phyloP scores from a whole-genome alignment of 345 rosid genomes.

The Arabis hirsuta region DNA sequence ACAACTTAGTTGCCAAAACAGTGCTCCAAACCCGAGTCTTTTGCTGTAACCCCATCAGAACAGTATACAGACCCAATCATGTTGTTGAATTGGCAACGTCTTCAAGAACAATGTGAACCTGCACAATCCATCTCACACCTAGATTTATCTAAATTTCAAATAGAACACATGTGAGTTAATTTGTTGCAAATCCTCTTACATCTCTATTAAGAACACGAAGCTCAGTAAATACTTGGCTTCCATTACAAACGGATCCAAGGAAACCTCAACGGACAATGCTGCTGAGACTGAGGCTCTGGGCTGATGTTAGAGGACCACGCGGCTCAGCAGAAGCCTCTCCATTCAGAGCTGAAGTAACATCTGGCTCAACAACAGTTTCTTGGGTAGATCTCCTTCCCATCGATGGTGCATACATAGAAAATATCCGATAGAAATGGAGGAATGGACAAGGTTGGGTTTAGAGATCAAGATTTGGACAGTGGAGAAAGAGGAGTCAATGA shows the following conservation, averaged over 20 bases:
- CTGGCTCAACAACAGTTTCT: conserved; percentile 57
- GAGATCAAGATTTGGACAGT: too few relatives aligned
- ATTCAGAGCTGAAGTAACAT: conserved; percentile 53
- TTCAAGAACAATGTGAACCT: conserved; percentile 98
- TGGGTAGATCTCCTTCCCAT: conserved; percentile 72
- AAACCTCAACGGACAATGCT: conserved; percentile 56
- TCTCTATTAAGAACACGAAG: conserved; percentile 83
- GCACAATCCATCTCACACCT: conserved; percentile 40
- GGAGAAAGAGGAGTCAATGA: too few relatives aligned
- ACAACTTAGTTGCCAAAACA: too few relatives aligned
- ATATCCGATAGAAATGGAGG: neutral
- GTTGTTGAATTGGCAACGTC: conserved; percentile 91
- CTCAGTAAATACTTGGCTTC: conserved; percentile 95
- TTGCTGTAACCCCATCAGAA: conserved; percentile 82
- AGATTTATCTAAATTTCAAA: conserved; percentile 26
- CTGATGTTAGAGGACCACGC: conserved; percentile 76
- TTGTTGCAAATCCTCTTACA: conserved; percentile 47
- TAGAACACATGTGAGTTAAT: conserved; percentile 17
- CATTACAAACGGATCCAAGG: conserved; percentile 80
- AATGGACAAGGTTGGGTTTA: too few relatives aligned
- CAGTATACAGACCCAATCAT: conserved; percentile 93
- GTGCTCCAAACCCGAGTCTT: conserved; percentile 86
- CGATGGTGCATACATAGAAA: conserved; percentile 70
- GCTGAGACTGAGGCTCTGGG: conserved; percentile 84
- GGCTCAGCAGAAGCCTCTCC: conserved; percentile 71